These are phyloP conservation scores for Sphenostylis stenocarpa DNA, from an alignment of 306 rosid genomes.

Conservation along the genomic window DNA sequence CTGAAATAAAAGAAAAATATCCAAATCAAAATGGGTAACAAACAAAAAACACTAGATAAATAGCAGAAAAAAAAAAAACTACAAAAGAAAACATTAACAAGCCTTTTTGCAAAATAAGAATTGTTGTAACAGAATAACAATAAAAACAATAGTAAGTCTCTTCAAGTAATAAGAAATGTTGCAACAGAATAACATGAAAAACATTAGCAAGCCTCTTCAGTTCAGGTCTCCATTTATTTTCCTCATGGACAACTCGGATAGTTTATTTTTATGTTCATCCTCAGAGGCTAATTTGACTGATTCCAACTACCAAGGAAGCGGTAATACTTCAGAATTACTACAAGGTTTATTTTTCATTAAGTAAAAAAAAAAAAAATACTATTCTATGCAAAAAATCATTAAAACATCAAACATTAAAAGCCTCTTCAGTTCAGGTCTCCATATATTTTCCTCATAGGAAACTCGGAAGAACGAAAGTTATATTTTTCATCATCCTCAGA, in stretches of 20 bases:
- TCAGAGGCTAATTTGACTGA: conserved; percentile 30
- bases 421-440: conserved; percentile 79
- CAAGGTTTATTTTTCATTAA: no score
- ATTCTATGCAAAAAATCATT: background rate
- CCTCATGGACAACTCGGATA: conserved; percentile 46
- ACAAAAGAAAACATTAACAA: background rate
- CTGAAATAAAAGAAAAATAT: background rate
- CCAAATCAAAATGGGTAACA: background rate
- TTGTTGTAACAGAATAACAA: background rate
- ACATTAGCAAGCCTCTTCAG: conserved; percentile 45
- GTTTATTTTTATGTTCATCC: conserved; percentile 38
- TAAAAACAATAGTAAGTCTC: background rate
- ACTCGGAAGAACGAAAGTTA: conserved; percentile 63
- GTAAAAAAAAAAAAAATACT: background rate
- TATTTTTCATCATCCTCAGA: conserved; percentile 51
- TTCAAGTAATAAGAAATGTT: no score
- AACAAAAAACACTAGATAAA: background rate
- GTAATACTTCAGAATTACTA: background rate
- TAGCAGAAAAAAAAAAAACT: background rate
- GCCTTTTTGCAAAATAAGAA: background rate
- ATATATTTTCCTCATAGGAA: conserved; percentile 43
- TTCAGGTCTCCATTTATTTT: conserved; percentile 57
- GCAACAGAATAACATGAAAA: background rate
- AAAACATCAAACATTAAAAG: background rate
- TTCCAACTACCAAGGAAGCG: background rate